These are phyloP conservation scores for Globisporangium mamillatum DNA, from an alignment of 352 stramenopile species.

Conservation along the genomic window DNA sequence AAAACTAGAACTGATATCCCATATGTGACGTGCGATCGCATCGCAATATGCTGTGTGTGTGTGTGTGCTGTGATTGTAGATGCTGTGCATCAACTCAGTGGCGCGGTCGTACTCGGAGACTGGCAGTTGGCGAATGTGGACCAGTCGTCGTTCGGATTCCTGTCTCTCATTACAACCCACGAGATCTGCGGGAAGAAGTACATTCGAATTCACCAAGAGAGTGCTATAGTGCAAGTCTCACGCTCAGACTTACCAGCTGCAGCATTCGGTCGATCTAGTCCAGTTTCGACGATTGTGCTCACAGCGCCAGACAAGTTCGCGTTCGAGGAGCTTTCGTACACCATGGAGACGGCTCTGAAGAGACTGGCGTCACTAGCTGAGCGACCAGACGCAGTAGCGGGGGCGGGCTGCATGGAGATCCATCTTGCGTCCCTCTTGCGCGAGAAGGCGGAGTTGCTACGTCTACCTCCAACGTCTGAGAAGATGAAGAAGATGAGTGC, in stretches of 20 bases:
- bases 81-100: constrained; percentile 47
- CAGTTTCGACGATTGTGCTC: constrained; percentile 44
- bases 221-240: neutral
- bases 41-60: neutral
- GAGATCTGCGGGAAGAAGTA: constrained; percentile 33
- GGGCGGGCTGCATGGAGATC: constrained; percentile 48
- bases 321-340: constrained; percentile 47
- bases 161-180: constrained; percentile 38
- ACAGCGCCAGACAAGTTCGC: constrained; percentile 31
- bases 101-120: constrained; percentile 41
- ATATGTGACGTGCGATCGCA: neutral
- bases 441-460: constrained; percentile 26
- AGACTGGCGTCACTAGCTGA: constrained; percentile 36
- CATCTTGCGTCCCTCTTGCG: constrained; percentile 41
- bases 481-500: neutral
- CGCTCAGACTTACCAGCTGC: neutral
- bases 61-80: constrained; percentile 21
- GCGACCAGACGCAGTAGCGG: constrained; percentile 36
- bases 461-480: neutral
- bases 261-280: constrained; percentile 14
- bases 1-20: neutral
- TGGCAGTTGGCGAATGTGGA: constrained; percentile 32
- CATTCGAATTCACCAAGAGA: constrained; percentile 29
- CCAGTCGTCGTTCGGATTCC: constrained; percentile 29
- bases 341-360: constrained; percentile 38